Conservation (phyloP, 2,329 filamentous ascomycete genomes). For the Penicillium sp. region DNA sequence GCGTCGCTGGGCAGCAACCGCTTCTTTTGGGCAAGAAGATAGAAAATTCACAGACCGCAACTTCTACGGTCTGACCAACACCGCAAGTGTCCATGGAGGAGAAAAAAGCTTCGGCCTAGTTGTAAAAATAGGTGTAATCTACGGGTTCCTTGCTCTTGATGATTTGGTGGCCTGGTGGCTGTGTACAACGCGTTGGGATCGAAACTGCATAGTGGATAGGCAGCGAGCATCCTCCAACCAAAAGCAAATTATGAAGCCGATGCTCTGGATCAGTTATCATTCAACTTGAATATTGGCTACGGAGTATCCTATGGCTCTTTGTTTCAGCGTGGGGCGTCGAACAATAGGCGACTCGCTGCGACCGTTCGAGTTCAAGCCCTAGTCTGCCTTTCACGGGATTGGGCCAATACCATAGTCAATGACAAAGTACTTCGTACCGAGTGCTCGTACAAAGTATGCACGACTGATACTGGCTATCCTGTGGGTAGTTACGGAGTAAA, state of each 20-base stretch:
- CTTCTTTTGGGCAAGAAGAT: conserved; percentile 22
- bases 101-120: background rate
- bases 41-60: conserved; percentile 28
- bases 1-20: conserved; percentile 38
- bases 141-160: background rate
- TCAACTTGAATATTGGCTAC: background rate
- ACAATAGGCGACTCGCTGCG: conserved; percentile 12
- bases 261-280: background rate
- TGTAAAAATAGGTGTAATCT: conserved; percentile 11
- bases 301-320: background rate
- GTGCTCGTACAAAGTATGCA: background rate
- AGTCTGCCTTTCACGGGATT: conserved; percentile 16
- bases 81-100: background rate
- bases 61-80: conserved; percentile 13
- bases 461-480: background rate
- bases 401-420: conserved; percentile 4
- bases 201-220: conserved; percentile 6
- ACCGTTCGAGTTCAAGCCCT: conserved; percentile 18
- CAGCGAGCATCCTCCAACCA: conserved; percentile 1
- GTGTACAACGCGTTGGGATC: conserved; percentile 5
- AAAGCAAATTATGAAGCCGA: background rate
- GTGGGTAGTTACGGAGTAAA: background rate
- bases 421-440: background rate
- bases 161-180: background rate
- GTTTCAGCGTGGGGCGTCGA: conserved; percentile 10